A percentile compares a stretch with the other conserved stretches of the same genome.
phyloP scores from a whole-genome alignment of 257 asterid genomes.

The Gynochthodes officinalis region DNA sequence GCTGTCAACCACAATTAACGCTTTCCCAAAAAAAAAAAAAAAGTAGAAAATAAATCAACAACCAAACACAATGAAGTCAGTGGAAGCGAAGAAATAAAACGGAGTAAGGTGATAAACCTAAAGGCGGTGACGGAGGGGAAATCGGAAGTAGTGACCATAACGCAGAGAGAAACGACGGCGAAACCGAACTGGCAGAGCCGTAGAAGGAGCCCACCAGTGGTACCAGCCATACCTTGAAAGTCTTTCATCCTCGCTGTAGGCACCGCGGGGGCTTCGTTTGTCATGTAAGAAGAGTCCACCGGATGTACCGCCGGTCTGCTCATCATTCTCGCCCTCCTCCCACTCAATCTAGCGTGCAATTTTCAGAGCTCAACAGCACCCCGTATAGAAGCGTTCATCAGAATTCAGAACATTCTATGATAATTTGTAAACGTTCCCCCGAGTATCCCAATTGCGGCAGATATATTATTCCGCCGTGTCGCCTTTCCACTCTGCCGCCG shows the following conservation, averaged over 20 bases:
- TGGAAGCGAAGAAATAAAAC: background rate
- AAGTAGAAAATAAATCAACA: no score
- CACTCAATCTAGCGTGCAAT: background rate
- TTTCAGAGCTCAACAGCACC: background rate
- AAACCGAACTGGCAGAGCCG: constrained; percentile 66
- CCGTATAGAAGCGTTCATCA: background rate
- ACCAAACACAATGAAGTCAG: no score
- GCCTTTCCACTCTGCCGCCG: no score
- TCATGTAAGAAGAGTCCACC: constrained; percentile 50
- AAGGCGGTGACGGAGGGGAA: constrained; percentile 86
- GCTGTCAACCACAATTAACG: no score
- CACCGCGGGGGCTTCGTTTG: constrained; percentile 32
- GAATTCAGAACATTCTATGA: background rate
- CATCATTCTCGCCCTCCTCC: constrained; percentile 31
- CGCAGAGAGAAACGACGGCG: constrained; percentile 61
- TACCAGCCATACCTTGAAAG: constrained; percentile 76
- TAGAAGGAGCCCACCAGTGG: constrained; percentile 64
- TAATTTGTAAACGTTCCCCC: no score
- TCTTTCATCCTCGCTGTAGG: constrained; percentile 68
- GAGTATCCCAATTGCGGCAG: no score
- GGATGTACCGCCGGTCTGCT: constrained; percentile 88
- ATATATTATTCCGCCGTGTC: no score
- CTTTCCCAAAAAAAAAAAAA: no score
- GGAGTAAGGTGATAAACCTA: constrained; percentile 40
- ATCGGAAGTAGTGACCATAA: constrained; percentile 82